Conservation (phyloP, 495 filamentous ascomycete genomes). For the Lophiotrema nucula region DNA sequence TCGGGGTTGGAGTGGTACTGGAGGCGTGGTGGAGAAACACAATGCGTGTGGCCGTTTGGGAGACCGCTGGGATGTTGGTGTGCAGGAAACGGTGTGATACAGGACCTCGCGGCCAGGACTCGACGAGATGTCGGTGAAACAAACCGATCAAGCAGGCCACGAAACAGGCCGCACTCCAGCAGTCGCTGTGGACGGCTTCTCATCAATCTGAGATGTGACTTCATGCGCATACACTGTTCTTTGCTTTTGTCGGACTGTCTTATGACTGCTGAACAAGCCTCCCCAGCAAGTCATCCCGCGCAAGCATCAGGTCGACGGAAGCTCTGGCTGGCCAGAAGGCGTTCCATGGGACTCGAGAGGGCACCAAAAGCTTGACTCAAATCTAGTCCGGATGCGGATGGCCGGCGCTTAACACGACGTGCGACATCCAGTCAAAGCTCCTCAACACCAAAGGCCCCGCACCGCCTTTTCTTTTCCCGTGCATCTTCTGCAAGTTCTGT, state of each 20-base stretch:
- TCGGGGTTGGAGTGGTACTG: not conserved
- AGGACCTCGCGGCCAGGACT: not conserved
- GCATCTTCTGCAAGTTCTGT: conserved; percentile 21
- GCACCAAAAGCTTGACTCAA: conserved; percentile 14
- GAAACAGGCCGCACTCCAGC: conserved; percentile 1
- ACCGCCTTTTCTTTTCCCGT: conserved; percentile 10
- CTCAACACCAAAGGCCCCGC: conserved; percentile 23
- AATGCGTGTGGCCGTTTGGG: not conserved
- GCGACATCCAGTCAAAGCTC: conserved; percentile 14
- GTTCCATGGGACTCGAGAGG: conserved; percentile 12
- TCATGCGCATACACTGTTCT: not conserved
- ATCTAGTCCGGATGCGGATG: conserved; percentile 11
- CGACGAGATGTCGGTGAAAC: not conserved
- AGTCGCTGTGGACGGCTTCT: conserved; percentile 2
- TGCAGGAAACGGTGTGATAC: not conserved
- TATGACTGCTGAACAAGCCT: too few species aligned
- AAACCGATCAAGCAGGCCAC: too few species aligned
- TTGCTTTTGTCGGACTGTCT: not conserved
- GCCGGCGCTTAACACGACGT: conserved; percentile 20
- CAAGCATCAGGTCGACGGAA: not conserved
- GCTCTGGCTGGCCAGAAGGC: not conserved
- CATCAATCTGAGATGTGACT: not conserved
- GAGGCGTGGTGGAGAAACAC: not conserved
- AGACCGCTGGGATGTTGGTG: not conserved
- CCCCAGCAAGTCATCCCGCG: not conserved